Evolutionary conservation across 1,139 yeast genomes (phyloP).

Genomic region (Candida dubliniensis): DNA sequence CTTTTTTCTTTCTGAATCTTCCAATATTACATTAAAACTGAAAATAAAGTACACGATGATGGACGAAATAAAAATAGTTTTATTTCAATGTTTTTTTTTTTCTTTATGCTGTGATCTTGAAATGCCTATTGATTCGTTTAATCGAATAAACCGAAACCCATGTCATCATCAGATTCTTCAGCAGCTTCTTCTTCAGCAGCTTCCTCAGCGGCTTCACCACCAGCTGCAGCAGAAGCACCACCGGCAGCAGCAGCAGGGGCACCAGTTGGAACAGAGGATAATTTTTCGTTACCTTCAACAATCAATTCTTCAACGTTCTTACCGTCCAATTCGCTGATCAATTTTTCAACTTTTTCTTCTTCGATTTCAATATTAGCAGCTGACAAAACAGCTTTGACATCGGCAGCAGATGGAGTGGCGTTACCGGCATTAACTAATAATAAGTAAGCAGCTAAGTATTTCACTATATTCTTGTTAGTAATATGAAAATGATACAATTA

Average conservation of each 20-base stretch:
- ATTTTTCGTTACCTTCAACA: constrained; percentile 93
- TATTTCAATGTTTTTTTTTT: neutral
- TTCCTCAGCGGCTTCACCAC: constrained; percentile 71
- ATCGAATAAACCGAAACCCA: constrained; percentile 57
- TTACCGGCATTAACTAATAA: constrained; percentile 68
- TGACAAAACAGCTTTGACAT: constrained; percentile 84
- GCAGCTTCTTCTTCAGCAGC: constrained; percentile 60
- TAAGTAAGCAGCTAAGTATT: constrained; percentile 71
- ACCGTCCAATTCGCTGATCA: constrained; percentile 91
- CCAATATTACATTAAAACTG: neutral
- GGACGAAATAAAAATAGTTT: neutral
- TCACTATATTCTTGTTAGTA: constrained; percentile 31
- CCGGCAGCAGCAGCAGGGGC: constrained; percentile 85
- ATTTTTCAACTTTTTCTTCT: constrained; percentile 79
- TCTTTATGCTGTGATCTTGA: neutral
- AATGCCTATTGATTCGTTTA: constrained; percentile 21
- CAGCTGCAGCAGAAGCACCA: constrained; percentile 67
- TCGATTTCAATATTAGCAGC: constrained; percentile 96
- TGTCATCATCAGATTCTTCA: constrained; percentile 56
- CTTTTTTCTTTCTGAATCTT: neutral
- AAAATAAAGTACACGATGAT: neutral
- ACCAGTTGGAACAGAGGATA: constrained; percentile 97
- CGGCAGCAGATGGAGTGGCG: constrained; percentile 86
- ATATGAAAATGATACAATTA: too few relatives aligned
- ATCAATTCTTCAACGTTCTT: constrained; percentile 89